Percentiles rank a stretch among this genome's conserved stretches.
Conservation (phyloP, 2,329 filamentous ascomycete genomes). For the Fusarium dimerum region DNA sequence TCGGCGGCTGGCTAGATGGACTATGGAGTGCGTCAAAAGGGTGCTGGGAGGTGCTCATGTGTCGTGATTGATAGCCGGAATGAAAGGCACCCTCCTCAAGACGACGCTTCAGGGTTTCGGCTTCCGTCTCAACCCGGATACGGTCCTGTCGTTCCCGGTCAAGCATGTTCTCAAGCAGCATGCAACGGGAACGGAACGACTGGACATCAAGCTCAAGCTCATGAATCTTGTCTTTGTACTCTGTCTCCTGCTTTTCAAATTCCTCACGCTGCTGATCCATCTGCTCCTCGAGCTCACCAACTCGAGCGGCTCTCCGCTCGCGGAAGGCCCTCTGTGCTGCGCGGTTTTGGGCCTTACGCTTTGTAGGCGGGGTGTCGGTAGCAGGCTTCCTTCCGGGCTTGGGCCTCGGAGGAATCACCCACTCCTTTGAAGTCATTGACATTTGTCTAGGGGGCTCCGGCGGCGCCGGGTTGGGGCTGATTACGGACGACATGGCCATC, state of each 20-base stretch:
- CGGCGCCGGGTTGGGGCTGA: conserved; percentile 41
- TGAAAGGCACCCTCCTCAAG: conserved; percentile 31
- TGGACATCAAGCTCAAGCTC: conserved; percentile 67
- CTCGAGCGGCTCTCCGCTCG: conserved; percentile 80
- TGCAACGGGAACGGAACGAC: conserved; percentile 62
- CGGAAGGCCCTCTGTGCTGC: conserved; percentile 89
- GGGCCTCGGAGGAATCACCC: conserved; percentile 80
- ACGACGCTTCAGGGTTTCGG: conserved; percentile 36
- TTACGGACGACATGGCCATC: conserved; percentile 50
- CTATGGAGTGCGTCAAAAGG: conserved; percentile 31
- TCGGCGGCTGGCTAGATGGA: conserved; percentile 26
- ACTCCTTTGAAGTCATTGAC: conserved; percentile 78
- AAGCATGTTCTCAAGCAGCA: conserved; percentile 63
- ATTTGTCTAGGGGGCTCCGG: conserved; percentile 46
- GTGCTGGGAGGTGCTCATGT: conserved; percentile 29
- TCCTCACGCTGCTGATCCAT: conserved; percentile 61
- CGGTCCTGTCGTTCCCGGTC: conserved; percentile 57
- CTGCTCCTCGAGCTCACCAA: conserved; percentile 73
- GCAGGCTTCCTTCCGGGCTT: conserved; percentile 93
- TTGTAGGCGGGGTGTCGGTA: conserved; percentile 88
- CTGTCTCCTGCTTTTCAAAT: conserved; percentile 58
- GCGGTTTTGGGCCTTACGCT: conserved; percentile 92
- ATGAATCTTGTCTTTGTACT: conserved; percentile 57
- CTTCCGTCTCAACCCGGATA: conserved; percentile 44
- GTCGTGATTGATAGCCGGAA: conserved; percentile 28